phyloP scores from a whole-genome alignment of 169 alveolate genomes.

The Plasmodium yoelii region DNA sequence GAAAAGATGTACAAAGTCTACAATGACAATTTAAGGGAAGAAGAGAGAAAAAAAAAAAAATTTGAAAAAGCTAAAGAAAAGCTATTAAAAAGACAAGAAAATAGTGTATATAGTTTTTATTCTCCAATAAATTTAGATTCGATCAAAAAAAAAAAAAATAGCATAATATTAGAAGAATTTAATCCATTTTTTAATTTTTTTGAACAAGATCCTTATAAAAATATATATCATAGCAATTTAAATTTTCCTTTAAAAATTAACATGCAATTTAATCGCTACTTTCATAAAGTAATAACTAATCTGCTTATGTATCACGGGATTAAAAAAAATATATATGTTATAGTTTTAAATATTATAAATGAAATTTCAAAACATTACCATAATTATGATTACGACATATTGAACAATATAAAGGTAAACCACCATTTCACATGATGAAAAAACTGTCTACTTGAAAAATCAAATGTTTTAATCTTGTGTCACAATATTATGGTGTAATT shows the following conservation, averaged over 20 bases:
- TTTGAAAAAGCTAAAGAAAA: slow-evolving; percentile 50
- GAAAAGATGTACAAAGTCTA: slow-evolving; percentile 33
- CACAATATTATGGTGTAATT: too few relatives aligned
- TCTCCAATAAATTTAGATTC: neutral
- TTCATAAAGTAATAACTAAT: slow-evolving; percentile 59
- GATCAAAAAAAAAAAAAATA: slow-evolving; percentile 21
- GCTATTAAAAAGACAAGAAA: slow-evolving; percentile 27
- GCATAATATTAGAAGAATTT: slow-evolving; percentile 24
- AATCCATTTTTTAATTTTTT: slow-evolving; percentile 74
- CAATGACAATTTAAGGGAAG: slow-evolving; percentile 30
- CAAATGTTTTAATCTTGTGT: too few relatives aligned
- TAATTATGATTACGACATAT: slow-evolving; percentile 55
- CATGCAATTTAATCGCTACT: slow-evolving; percentile 49
- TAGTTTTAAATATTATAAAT: slow-evolving; percentile 26
- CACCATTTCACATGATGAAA: neutral
- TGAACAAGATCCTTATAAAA: slow-evolving; percentile 38
- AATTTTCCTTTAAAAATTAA: slow-evolving; percentile 60
- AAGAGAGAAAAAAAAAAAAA: slow-evolving; percentile 23
- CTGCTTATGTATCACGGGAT: slow-evolving; percentile 44
- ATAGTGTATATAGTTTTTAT: neutral
- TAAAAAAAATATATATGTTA: slow-evolving; percentile 32
- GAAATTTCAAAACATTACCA: slow-evolving; percentile 63
- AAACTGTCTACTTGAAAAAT: too few relatives aligned
- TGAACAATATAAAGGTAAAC: slow-evolving; percentile 48
- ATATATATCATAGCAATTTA: slow-evolving; percentile 54